Evolutionary conservation across 345 rosid species (phyloP), one percentile per base, ranked within the genome.

Genomic region (Brassica nigra): DNA sequence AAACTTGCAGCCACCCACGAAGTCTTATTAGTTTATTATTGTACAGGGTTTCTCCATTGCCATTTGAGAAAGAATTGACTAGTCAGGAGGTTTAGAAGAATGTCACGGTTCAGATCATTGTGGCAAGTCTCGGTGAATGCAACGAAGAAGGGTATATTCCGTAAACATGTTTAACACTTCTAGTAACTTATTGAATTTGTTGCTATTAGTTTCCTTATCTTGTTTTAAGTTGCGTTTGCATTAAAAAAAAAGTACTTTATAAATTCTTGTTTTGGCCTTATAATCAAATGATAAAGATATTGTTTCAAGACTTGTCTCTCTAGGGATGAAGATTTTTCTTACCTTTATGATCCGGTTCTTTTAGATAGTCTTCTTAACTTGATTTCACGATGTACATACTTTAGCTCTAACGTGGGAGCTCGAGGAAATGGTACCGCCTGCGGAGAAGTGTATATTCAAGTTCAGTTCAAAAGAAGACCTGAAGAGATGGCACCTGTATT

Each of bases 401-500:
- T 55, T 63, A 95, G 99, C 94, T 80, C 86, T 95, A 62, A 85
- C 92, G 18, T 86, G 99, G 99, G 92, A 89, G 63, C 78, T 84
- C 72, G 99, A 95, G 71, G 98, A 95, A 76, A 84, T 84, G 86
- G 84, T 92, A 69, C 99, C 97, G 7, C 97, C 99, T 10, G 64
- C 63, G 6, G 99, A 95, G 82, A 92, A 61, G 82, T 73, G 69
- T 70, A 86, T 95, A 33, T 95, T 91, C 85, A 87, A 82, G 78
- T 95, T 95, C 82, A 82, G 80, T 78, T 87, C 97, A 0, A 92
- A 81, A 84, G 92, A 92, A 68, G 94, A 95, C 82, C 81, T 95
- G 8, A 92, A 88, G 54, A 89, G 80, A 78, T 92, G 99, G 99
- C 97, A 95, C 85, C 82, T 92, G 2, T 92, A 90, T 84, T 92